These are phyloP conservation scores for Colletotrichum lini DNA, from an alignment of 2,329 filamentous ascomycete species.

Conservation along the genomic window DNA sequence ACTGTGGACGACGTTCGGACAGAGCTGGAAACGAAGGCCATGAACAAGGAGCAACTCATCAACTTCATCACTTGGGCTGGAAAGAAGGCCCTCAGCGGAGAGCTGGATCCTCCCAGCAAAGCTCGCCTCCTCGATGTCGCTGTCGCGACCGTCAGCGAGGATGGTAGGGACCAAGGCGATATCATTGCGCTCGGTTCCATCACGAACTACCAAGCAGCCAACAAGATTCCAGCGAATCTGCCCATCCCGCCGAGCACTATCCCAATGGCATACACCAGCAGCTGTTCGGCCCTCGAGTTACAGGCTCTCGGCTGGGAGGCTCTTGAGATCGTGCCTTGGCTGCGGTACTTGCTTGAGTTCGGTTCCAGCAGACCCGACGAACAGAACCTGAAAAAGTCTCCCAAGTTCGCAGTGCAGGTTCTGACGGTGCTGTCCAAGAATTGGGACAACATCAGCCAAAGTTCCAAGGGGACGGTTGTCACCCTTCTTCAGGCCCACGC, in stretches of 20 bases:
- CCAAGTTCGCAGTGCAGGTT: conserved; percentile 83
- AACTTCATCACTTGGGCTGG: conserved; percentile 90
- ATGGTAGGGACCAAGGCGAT: conserved; percentile 72
- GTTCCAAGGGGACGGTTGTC: conserved; percentile 76
- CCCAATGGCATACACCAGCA: conserved; percentile 85
- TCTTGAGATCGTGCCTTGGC: conserved; percentile 87
- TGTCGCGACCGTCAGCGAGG: conserved; percentile 76
- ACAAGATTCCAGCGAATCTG: conserved; percentile 83
- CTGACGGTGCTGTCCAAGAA: conserved; percentile 87
- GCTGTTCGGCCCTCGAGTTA: conserved; percentile 76
- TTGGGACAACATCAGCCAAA: conserved; percentile 84
- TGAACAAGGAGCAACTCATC: conserved; percentile 82
- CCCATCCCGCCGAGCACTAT: conserved; percentile 87
- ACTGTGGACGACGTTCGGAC: conserved; percentile 88
- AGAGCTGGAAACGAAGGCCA: conserved; percentile 85
- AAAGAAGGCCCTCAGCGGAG: conserved; percentile 77
- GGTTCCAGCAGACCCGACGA: conserved; percentile 71
- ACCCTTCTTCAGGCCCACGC: conserved; percentile 76
- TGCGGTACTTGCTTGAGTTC: conserved; percentile 83
- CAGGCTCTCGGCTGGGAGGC: conserved; percentile 89
- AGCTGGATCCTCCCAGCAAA: conserved; percentile 79
- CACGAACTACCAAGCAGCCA: conserved; percentile 80
- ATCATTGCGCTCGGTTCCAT: conserved; percentile 86
- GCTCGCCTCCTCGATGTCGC: conserved; percentile 83
- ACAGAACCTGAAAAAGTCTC: conserved; percentile 78